Conservation (phyloP, 768 basidiomycete species). For the Psilocybe tampanensis region DNA sequence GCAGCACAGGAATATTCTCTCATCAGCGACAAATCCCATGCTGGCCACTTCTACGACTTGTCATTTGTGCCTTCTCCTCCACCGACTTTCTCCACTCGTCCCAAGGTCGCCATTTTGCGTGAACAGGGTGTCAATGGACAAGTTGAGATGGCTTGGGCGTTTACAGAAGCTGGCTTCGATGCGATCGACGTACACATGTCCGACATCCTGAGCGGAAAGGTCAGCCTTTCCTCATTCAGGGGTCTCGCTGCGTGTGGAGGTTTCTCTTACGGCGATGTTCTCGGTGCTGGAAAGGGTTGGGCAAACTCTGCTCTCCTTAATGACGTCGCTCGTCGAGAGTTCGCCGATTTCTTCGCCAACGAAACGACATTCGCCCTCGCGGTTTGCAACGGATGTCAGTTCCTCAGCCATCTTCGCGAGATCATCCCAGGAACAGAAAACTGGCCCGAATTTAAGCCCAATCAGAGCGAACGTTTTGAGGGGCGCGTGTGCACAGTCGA, state of each 20-base stretch:
- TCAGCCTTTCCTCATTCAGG: conserved; percentile 69
- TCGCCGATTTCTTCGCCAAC: conserved; percentile 78
- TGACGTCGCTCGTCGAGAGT: conserved; percentile 71
- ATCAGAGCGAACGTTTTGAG: conserved; percentile 90
- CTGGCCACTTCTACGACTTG: conserved; percentile 79
- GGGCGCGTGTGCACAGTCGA: conserved; percentile 81
- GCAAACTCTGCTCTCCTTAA: conserved; percentile 94
- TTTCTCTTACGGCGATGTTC: conserved; percentile 98
- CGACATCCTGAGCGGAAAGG: conserved; percentile 78
- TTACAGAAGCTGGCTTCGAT: conserved; percentile 91
- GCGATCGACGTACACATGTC: conserved; percentile 99
- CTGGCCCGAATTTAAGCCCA: conserved; percentile 93
- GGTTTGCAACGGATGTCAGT: conserved; percentile 99
- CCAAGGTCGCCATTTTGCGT: conserved; percentile 91
- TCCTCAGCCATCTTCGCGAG: conserved; percentile 85
- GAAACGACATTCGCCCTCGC: conserved; percentile 87
- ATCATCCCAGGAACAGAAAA: conserved; percentile 84
- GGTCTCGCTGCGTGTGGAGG: conserved; percentile 97
- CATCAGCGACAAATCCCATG: conserved; percentile 57
- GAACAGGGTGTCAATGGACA: conserved; percentile 99
- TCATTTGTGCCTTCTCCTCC: conserved; percentile 50
- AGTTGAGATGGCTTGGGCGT: conserved; percentile 98
- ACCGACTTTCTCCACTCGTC: conserved; percentile 52
- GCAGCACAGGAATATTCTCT: conserved; percentile 84
- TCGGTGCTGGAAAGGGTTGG: conserved; percentile 98